Evolutionary conservation across 2,329 filamentous ascomycete genomes (phyloP), one percentile per base, ranked within the genome.

Genomic region (Clathrospora elynae): DNA sequence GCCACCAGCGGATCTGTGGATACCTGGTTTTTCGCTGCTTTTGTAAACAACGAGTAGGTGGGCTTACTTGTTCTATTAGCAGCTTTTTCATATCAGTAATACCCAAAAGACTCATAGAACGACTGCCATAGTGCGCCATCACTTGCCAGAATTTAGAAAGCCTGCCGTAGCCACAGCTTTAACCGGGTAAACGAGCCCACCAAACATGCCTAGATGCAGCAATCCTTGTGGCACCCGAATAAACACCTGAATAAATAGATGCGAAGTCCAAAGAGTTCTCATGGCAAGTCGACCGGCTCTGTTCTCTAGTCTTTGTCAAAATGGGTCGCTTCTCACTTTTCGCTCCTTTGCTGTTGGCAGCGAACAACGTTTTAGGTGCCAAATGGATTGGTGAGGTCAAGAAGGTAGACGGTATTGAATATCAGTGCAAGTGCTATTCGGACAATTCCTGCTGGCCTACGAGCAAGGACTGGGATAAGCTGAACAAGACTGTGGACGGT

Each of bases 381-480:
- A 44, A 51, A 13, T 68, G 64, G 66, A 57, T 53, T 18, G 66
- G 66, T 11, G 66, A 68, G 42, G 44, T 55, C 12, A 64, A 59
- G 43, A 52, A 55, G 23, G 47, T 55, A 4, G 49, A 55, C 24
- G 58, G 61, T 10, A 37, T 49, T 4, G 49, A 49, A 3, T 67
- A 66, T 23, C 52, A 64, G 18, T 69, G 66, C 52, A 69, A 69
- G 42, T 69, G 66, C 46, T 69, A 68, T 44, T 61, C 59, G 0
- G 63, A 67, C 37, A 62, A 68, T 33, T 38, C 58, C 1, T 68
- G 66, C 47, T 69, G 64, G 62, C 66, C 66, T 2, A 58, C 53
- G 3, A 49, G 40, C 18, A 37, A 38, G 1, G 59, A 64, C 14
- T 69, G 64, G 64, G 41, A 31, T 1, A 41, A 39, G 5, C 48